Evolutionary conservation across 257 asterid species (phyloP).

Genomic region (Solanum pinnatisectum): DNA sequence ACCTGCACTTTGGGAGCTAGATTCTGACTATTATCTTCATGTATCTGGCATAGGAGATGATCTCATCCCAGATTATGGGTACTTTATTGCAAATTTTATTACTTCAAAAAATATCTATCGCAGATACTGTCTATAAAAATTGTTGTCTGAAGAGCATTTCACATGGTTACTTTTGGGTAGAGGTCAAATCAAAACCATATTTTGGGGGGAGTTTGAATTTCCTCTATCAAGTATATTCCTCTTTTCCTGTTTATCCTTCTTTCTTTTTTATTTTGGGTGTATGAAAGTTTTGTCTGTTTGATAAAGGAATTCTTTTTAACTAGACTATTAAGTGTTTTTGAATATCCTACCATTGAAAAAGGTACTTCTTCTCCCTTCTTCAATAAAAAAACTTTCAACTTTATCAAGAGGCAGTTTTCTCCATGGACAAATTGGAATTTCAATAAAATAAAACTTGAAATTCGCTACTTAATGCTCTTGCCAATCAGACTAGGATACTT

Average conservation of each 20-base stretch:
- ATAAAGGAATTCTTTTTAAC: background rate
- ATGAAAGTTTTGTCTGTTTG: background rate
- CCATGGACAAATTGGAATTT: background rate
- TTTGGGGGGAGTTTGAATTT: background rate
- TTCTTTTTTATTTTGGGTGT: background rate
- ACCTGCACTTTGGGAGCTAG: constrained; percentile 98
- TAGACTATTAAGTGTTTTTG: background rate
- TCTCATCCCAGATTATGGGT: constrained; percentile 63
- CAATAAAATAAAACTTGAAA: background rate
- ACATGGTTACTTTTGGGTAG: background rate
- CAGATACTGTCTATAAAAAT: background rate
- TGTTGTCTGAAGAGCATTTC: background rate
- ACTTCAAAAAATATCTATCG: background rate
- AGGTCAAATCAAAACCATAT: background rate
- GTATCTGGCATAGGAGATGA: constrained; percentile 95
- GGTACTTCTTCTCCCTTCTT: background rate
- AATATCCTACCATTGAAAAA: background rate
- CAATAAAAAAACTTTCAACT: background rate
- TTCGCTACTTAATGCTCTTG: background rate
- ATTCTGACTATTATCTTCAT: constrained; percentile 98
- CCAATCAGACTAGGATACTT: background rate
- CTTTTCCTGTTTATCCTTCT: background rate
- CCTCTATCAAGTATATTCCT: background rate
- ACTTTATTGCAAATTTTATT: background rate
- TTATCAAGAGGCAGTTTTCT: background rate